Conservation (phyloP, 208 protist species). For the Trypanosomatidae sp. region DNA sequence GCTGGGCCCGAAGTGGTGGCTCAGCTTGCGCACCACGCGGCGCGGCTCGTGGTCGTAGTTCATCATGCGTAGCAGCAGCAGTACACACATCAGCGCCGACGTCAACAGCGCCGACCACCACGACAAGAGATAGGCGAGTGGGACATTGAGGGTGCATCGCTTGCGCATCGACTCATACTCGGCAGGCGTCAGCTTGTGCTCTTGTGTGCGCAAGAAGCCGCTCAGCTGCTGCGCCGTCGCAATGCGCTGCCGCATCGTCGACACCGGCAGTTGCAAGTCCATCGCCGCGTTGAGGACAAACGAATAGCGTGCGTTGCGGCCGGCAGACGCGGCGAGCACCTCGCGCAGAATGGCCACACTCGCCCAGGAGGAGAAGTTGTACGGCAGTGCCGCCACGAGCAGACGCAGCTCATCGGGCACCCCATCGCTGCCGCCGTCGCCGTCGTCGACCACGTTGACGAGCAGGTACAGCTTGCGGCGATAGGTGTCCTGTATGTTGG, state of each 20-base stretch:
- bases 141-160: constrained; percentile 70
- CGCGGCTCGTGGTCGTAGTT: too few relatives aligned
- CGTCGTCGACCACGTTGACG: constrained; percentile 52
- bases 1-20: too few relatives aligned
- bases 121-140: constrained; percentile 74
- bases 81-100: constrained; percentile 45
- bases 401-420: constrained; percentile 78
- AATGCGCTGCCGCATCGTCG: constrained; percentile 76
- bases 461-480: constrained; percentile 83
- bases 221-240: constrained; percentile 84
- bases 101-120: constrained; percentile 84
- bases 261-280: constrained; percentile 80
- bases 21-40: too few relatives aligned
- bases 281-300: constrained; percentile 85
- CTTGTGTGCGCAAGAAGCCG: constrained; percentile 73
- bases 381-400: constrained; percentile 73
- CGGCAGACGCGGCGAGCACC: constrained; percentile 73
- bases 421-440: constrained; percentile 26
- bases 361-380: constrained; percentile 73
- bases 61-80: too few relatives aligned
- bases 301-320: constrained; percentile 75
- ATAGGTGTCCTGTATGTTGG: constrained; percentile 87
- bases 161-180: constrained; percentile 67
- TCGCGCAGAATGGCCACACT: constrained; percentile 80
- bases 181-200: constrained; percentile 61